Percentiles rank a stretch among this genome's conserved stretches.
Conservation (phyloP, 768 basidiomycete genomes). For the Phylloporus sp. region DNA sequence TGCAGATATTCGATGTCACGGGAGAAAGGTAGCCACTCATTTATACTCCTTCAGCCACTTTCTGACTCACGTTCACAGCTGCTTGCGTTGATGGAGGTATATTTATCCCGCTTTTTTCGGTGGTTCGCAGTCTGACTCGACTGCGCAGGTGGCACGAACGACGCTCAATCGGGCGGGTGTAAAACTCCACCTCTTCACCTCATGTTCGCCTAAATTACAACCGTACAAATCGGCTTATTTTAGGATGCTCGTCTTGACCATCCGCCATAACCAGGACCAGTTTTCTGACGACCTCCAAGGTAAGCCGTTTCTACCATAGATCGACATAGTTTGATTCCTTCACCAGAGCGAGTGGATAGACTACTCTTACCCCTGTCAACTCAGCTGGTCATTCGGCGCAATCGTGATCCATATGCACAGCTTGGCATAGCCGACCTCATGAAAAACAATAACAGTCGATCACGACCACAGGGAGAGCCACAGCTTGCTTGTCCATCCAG, state of each 20-base stretch:
- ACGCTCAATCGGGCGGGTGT: constrained; percentile 43
- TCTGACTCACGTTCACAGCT: constrained; percentile 34
- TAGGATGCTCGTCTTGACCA: constrained; percentile 41
- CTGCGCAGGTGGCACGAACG: constrained; percentile 41
- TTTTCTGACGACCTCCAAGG: constrained; percentile 28
- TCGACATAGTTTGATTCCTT: constrained; percentile 4
- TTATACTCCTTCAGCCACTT: not conserved
- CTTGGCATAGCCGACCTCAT: constrained; percentile 34
- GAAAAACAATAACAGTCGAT: constrained; percentile 12
- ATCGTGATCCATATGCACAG: constrained; percentile 29
- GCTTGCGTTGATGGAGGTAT: constrained; percentile 51
- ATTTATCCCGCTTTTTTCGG: constrained; percentile 7
- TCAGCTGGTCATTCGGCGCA: constrained; percentile 27
- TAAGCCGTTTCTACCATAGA: constrained; percentile 2
- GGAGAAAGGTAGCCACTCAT: constrained; percentile 23
- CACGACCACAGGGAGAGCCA: constrained; percentile 14
- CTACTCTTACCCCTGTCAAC: constrained; percentile 33
- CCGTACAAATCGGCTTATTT: constrained; percentile 49
- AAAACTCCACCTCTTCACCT: constrained; percentile 43
- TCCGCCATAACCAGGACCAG: constrained; percentile 30
- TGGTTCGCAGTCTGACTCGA: not conserved
- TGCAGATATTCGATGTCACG: constrained; percentile 20
- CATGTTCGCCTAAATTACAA: constrained; percentile 38
- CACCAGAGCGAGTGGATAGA: constrained; percentile 29
- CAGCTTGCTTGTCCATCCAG: constrained; percentile 15